phyloP scores from a whole-genome alignment of 495 filamentous ascomycete species.

The Neurospora sublineolata region DNA sequence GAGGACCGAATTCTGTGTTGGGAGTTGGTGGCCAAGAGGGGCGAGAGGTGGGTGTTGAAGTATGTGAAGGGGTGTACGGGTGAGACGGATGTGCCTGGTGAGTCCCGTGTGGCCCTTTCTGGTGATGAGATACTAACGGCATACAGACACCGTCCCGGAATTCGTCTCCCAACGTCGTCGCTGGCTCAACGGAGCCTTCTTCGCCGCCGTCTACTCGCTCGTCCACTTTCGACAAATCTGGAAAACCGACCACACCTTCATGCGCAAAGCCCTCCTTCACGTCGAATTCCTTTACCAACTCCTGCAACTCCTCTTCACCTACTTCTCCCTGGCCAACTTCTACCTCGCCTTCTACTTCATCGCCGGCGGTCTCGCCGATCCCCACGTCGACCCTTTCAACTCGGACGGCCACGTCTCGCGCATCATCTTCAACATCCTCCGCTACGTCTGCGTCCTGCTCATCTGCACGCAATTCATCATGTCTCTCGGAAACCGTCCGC shows the following conservation, averaged over 20 bases:
- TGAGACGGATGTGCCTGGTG: slow-evolving; percentile 94
- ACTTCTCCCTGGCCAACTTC: slow-evolving; percentile 97
- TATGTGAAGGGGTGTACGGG: slow-evolving; percentile 93
- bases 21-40: slow-evolving; percentile 93
- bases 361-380: slow-evolving; percentile 80
- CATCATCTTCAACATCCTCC: slow-evolving; percentile 75
- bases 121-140: slow-evolving; percentile 2
- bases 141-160: slow-evolving; percentile 63
- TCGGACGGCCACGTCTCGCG: slow-evolving; percentile 55
- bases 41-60: slow-evolving; percentile 92
- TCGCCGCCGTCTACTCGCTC: slow-evolving; percentile 94
- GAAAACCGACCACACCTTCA: slow-evolving; percentile 81
- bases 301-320: slow-evolving; percentile 84
- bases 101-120: too few relatives aligned
- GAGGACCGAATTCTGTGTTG: slow-evolving; percentile 98
- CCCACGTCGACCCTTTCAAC: slow-evolving; percentile 77
- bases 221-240: slow-evolving; percentile 92
- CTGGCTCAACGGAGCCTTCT: slow-evolving; percentile 98
- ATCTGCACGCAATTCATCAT: slow-evolving; percentile 95
- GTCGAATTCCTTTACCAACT: slow-evolving; percentile 96
- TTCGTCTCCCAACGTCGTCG: slow-evolving; percentile 92
- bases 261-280: slow-evolving; percentile 83
- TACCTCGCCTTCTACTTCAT: slow-evolving; percentile 99
- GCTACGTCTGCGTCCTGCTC: slow-evolving; percentile 73
- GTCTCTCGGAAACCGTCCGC: slow-evolving; percentile 94